Conservation (phyloP, 345 rosid species). For the Odontarrhena argentea region DNA sequence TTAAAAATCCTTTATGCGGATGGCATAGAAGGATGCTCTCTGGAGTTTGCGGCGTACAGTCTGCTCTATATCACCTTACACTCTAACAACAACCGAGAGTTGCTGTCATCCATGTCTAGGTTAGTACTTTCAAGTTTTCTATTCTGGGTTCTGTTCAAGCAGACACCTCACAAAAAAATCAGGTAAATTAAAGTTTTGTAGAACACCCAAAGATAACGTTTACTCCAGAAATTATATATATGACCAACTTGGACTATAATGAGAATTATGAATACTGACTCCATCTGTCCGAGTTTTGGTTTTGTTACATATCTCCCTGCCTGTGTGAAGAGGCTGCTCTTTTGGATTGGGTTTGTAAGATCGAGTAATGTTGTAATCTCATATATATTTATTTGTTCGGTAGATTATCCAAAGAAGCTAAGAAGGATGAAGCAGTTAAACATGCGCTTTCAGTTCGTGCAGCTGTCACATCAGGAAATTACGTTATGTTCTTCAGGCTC, state of each 20-base stretch:
- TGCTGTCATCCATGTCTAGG: conserved; percentile 91
- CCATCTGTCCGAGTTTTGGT: conserved; percentile 7
- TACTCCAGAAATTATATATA: conserved; percentile 5
- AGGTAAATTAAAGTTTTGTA: conserved; percentile 4
- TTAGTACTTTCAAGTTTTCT: conserved; percentile 38
- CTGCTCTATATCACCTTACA: conserved; percentile 86
- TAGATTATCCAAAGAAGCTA: conserved; percentile 78
- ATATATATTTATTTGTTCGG: conserved; percentile 11
- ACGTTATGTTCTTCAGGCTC: conserved; percentile 80
- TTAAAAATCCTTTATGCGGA: conserved; percentile 85
- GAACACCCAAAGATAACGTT: conserved; percentile 12
- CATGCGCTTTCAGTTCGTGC: conserved; percentile 97
- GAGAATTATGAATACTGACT: conserved; percentile 10
- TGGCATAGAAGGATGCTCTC: conserved; percentile 86
- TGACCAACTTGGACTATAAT: conserved; percentile 7
- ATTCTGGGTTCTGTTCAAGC: conserved; percentile 22
- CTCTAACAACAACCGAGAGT: conserved; percentile 82
- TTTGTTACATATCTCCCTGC: conserved; percentile 23
- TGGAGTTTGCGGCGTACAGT: conserved; percentile 94
- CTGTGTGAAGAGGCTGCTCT: conserved; percentile 24
- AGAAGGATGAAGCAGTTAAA: conserved; percentile 73
- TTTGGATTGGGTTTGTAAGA: conserved; percentile 20
- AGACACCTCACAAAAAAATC: neutral
- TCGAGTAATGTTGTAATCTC: conserved; percentile 5
- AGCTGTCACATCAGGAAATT: conserved; percentile 93